Evolutionary conservation across 2,329 filamentous ascomycete genomes (phyloP), one percentile per base, ranked within the genome.

Genomic region (Diaporthe vaccinii): DNA sequence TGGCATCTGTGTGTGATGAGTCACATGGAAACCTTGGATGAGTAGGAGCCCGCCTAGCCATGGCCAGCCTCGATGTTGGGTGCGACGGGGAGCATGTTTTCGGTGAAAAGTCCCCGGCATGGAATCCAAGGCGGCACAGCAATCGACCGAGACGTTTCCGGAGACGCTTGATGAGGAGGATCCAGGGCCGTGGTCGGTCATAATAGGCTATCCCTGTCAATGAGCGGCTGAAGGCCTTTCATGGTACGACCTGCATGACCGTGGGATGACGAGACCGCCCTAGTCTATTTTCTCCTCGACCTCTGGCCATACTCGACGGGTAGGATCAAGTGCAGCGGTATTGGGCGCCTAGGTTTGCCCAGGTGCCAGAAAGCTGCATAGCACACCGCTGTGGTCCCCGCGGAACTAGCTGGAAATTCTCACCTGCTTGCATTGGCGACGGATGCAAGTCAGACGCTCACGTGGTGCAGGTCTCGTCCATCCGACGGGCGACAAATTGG

Each of bases 361-460:
- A 41, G 65, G 65, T 69, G 65, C 65, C 65, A n/a, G 36, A 55
- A 22, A 55, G 39, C 14, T 69, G 65, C 65, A 55, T 69, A 17
- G 65, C 65, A 69, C 65, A 69, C 65, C 65, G 65, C 65, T 69
- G 65, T 55, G 65, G 10, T 39, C 34, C 65, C 46, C 46, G n/a
- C 65, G 49, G 46, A 69, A 34, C 49, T 55, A 55, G 49, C n/a
- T 69, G 65, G n/a, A 15, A n/a, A 28, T 41, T 51, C 46, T 51
- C 46, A 68, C 44, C 46, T 53, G 49, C 14, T 28, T 55, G 46
- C 65, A 53, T 69, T 22, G 49, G 65, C 22, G 49, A 69, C 34
- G 49, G 49, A 69, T 69, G 65, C 65, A 69, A 69, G 65, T 69
- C 65, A 69, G 65, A 69, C 34, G 46, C 36, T 69, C 65, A 69